These are phyloP conservation scores for Coniochaeta sp. DNA, from an alignment of 2,329 filamentous ascomycete species.

Conservation along the genomic window DNA sequence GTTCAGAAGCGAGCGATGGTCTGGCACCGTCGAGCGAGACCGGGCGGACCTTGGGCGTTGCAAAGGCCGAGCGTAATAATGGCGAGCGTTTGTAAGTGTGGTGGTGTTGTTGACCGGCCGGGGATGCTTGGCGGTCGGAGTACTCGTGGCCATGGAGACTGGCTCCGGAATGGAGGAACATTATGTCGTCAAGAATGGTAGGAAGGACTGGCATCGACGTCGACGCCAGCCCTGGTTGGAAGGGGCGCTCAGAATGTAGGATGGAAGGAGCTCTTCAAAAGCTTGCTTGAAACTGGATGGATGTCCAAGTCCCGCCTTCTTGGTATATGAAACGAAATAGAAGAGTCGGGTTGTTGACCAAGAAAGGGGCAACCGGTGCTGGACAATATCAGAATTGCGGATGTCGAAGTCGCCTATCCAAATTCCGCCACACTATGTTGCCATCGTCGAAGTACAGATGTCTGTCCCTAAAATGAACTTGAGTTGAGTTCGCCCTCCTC, in stretches of 20 bases:
- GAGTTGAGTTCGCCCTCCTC: too few species aligned
- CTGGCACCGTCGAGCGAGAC: not conserved
- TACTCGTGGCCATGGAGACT: slow-evolving; percentile 56
- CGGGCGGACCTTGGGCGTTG: slow-evolving; percentile 22
- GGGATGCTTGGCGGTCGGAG: slow-evolving; percentile 30
- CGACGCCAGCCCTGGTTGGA: not conserved
- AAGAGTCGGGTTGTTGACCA: too few species aligned
- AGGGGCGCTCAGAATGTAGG: not conserved
- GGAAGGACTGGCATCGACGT: slow-evolving; percentile 1
- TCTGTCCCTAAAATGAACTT: too few species aligned
- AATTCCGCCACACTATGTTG: too few species aligned
- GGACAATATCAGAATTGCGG: too few species aligned
- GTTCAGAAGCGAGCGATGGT: slow-evolving; percentile 8
- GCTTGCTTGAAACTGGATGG: too few species aligned
- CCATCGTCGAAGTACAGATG: too few species aligned
- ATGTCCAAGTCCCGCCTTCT: not conserved
- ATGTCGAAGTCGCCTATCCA: too few species aligned
- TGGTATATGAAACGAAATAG: too few species aligned
- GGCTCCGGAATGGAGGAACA: slow-evolving; percentile 54
- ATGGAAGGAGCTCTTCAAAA: not conserved
- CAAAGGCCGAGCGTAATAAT: slow-evolving; percentile 34
- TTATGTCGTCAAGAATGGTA: slow-evolving; percentile 21
- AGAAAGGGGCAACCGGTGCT: too few species aligned
- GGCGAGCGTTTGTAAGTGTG: slow-evolving; percentile 26
- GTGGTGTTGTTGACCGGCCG: slow-evolving; percentile 24